Evolutionary conservation across 2,329 filamentous ascomycete genomes (phyloP).

Genomic region (Emmonsiellopsis sp.): DNA sequence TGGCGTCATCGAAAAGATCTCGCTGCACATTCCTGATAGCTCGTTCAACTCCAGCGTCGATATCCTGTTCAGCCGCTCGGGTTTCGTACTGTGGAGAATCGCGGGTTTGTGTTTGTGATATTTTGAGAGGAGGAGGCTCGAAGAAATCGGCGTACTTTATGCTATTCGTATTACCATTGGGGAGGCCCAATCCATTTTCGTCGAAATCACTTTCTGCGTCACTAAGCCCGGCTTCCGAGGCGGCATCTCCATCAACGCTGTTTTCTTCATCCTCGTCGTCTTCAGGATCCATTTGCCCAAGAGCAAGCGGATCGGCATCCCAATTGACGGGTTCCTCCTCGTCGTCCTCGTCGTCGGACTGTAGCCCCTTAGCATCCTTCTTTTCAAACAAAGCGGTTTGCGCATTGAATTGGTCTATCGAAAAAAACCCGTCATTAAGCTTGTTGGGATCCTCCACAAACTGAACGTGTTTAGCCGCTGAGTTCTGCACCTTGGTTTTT

Average conservation of each 20-base stretch:
- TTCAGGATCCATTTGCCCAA: constrained; percentile 19
- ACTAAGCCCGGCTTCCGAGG: constrained; percentile 64
- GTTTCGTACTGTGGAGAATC: not conserved
- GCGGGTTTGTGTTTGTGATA: not conserved
- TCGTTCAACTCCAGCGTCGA: constrained; percentile 58
- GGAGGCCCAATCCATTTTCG: constrained; percentile 26
- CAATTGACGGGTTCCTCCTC: constrained; percentile 77
- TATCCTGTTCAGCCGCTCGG: constrained; percentile 31
- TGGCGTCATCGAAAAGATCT: constrained; percentile 77
- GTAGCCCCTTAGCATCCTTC: constrained; percentile 68
- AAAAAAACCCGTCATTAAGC: constrained; percentile 96
- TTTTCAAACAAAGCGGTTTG: constrained; percentile 84
- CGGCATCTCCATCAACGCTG: constrained; percentile 39
- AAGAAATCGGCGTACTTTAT: constrained; percentile 93
- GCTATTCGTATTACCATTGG: constrained; percentile 62
- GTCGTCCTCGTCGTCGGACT: constrained; percentile 64
- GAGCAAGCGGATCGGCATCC: constrained; percentile 62
- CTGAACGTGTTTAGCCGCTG: constrained; percentile 38
- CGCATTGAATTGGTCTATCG: constrained; percentile 93
- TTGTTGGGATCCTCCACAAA: constrained; percentile 61
- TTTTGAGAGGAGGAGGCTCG: constrained; percentile 60
- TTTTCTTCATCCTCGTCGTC: constrained; percentile 16
- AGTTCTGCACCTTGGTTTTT: constrained; percentile 9
- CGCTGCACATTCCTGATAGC: constrained; percentile 80
- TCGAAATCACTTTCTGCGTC: constrained; percentile 72